Evolutionary conservation across 2,329 filamentous ascomycete genomes (phyloP).

Genomic region (Dryadomyces sulphureus): DNA sequence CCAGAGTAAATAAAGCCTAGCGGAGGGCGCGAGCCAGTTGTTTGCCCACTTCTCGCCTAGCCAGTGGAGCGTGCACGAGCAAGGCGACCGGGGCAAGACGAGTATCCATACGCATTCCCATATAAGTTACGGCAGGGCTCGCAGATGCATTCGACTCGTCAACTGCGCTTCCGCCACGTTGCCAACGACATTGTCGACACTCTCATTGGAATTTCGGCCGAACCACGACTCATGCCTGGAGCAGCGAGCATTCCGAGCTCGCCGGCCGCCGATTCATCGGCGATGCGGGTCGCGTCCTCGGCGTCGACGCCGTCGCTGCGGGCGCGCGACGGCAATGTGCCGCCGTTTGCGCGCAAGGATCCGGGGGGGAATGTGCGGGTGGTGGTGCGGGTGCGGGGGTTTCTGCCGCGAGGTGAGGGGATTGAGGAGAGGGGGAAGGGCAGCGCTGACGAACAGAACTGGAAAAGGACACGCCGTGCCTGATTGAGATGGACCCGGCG

Average conservation of each 20-base stretch:
- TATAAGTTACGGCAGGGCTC: not conserved
- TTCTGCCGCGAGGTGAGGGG: slow-evolving; percentile 57
- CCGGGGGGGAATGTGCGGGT: slow-evolving; percentile 66
- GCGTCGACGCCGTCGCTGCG: slow-evolving; percentile 69
- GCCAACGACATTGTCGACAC: slow-evolving; percentile 16
- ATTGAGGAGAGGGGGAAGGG: not conserved
- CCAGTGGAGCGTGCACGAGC: not conserved
- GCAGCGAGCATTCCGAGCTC: slow-evolving; percentile 16
- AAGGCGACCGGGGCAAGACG: not conserved
- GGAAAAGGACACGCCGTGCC: slow-evolving; percentile 64
- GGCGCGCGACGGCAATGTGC: slow-evolving; percentile 53
- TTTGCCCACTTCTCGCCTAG: not conserved
- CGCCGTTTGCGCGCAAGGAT: slow-evolving; percentile 40
- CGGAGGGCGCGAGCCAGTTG: not conserved
- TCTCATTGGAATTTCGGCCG: slow-evolving; percentile 23
- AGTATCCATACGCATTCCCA: not conserved
- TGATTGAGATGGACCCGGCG: slow-evolving; percentile 80
- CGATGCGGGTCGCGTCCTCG: slow-evolving; percentile 37
- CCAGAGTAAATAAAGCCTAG: not conserved
- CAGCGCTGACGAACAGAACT: slow-evolving; percentile 44
- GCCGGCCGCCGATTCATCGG: slow-evolving; percentile 9
- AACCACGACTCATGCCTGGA: slow-evolving; percentile 29
- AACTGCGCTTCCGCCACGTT: slow-evolving; percentile 14
- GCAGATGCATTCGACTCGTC: slow-evolving; percentile 15
- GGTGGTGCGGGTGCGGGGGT: slow-evolving; percentile 66